Evolutionary conservation across 108 stramenopile genomes (phyloP).

Genomic region (Asterionellopsis glacialis): DNA sequence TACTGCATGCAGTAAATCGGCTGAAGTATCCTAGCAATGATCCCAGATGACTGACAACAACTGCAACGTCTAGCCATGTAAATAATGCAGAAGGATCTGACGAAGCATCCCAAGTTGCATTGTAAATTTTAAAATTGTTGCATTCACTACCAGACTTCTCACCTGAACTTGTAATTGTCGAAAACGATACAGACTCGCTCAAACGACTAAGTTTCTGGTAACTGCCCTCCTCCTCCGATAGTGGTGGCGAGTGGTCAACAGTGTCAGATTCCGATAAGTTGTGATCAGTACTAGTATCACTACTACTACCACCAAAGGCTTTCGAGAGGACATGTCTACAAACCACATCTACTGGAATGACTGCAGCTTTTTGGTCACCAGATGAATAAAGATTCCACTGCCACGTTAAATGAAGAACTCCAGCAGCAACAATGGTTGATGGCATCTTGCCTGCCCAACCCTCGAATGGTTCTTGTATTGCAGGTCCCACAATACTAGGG

Average conservation of each 20-base stretch:
- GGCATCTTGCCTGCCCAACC: conserved; percentile 87
- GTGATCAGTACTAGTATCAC: not conserved
- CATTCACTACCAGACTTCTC: not conserved
- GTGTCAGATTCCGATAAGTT: not conserved
- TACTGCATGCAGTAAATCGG: conserved; percentile 53
- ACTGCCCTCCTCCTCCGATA: conserved; percentile 16
- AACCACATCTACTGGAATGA: conserved; percentile 82
- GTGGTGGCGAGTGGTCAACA: conserved; percentile 28
- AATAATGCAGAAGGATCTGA: conserved; percentile 45
- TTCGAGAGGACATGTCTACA: conserved; percentile 53
- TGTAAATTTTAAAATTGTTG: conserved; percentile 30
- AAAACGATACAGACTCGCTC: conserved; percentile 7
- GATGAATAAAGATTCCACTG: conserved; percentile 82
- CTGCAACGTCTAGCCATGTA: conserved; percentile 69
- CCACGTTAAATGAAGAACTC: conserved; percentile 62
- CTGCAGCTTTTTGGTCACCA: conserved; percentile 51
- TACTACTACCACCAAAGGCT: conserved; percentile 33
- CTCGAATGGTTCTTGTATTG: conserved; percentile 62
- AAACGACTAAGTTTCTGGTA: conserved; percentile 13
- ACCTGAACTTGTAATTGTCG: not conserved
- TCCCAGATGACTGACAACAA: conserved; percentile 64
- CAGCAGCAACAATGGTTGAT: conserved; percentile 83
- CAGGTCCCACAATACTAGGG: conserved; percentile 86
- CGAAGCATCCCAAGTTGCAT: conserved; percentile 64
- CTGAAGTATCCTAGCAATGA: conserved; percentile 59